These are phyloP conservation scores for Phoma sp. DNA, from an alignment of 2,329 filamentous ascomycete species.

Conservation along the genomic window DNA sequence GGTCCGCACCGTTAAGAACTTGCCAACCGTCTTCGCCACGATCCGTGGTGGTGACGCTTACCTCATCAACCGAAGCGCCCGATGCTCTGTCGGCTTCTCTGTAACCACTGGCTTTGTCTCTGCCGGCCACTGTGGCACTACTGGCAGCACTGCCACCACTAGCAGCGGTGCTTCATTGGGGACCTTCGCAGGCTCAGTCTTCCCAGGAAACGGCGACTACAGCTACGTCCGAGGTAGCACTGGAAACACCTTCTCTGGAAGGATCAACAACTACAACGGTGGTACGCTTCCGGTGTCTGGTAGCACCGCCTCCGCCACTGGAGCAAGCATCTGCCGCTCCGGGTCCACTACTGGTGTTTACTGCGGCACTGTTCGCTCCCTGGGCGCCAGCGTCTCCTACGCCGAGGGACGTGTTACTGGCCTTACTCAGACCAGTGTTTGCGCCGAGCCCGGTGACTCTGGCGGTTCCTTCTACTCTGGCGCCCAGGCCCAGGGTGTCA, in stretches of 20 bases:
- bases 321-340: slow-evolving; percentile 51
- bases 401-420: slow-evolving; percentile 50
- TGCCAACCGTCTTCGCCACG: slow-evolving; percentile 48
- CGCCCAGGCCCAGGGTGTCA: slow-evolving; percentile 53
- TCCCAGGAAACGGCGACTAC: slow-evolving; percentile 52
- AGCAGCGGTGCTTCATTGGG: slow-evolving; percentile 42
- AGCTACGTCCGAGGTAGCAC: slow-evolving; percentile 46
- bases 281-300: slow-evolving; percentile 46
- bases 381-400: slow-evolving; percentile 50
- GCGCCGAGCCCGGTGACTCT: slow-evolving; percentile 53
- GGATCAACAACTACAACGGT: slow-evolving; percentile 45
- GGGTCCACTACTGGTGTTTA: slow-evolving; percentile 51
- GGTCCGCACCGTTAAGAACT: slow-evolving; percentile 41
- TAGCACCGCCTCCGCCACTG: slow-evolving; percentile 48
- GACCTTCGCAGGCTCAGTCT: slow-evolving; percentile 48
- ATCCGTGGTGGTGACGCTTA: slow-evolving; percentile 50
- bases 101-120: slow-evolving; percentile 52
- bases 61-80: slow-evolving; percentile 40
- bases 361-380: slow-evolving; percentile 48
- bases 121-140: slow-evolving; percentile 50
- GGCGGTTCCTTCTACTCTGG: slow-evolving; percentile 52
- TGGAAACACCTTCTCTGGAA: slow-evolving; percentile 40
- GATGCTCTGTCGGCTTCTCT: slow-evolving; percentile 52
- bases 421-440: slow-evolving; percentile 51
- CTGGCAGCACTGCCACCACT: slow-evolving; percentile 43